Conservation (phyloP, 371 early-diverging fungal species). For the Basidiobolus meristosporus region DNA sequence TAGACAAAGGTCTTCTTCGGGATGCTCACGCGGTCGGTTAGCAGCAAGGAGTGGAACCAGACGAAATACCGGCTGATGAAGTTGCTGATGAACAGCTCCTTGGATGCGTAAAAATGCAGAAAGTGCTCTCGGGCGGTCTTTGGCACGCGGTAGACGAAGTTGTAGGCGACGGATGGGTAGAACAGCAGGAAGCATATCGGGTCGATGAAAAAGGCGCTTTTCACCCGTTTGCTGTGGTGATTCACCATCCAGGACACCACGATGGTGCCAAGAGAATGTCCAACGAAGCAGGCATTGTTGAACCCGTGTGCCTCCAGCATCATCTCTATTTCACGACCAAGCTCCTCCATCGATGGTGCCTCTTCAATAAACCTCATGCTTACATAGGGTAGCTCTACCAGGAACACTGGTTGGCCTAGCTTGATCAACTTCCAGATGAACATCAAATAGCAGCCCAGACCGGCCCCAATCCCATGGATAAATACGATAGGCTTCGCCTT, state of each 20-base stretch:
- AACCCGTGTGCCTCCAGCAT: constrained; percentile 31
- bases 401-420: constrained; percentile 33
- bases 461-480: constrained; percentile 52
- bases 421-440: constrained; percentile 19
- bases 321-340: constrained; percentile 31
- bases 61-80: constrained; percentile 43
- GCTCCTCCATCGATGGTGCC: constrained; percentile 36
- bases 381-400: constrained; percentile 48
- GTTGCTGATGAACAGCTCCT: constrained; percentile 42
- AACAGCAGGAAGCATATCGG: constrained; percentile 51
- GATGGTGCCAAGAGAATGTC: constrained; percentile 48
- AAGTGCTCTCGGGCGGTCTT: constrained; percentile 33
- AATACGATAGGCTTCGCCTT: constrained; percentile 37
- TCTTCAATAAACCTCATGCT: constrained; percentile 36
- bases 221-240: constrained; percentile 16
- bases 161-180: constrained; percentile 35
- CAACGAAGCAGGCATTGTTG: constrained; percentile 35
- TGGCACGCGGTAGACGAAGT: constrained; percentile 45
- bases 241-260: constrained; percentile 25
- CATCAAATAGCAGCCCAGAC: constrained; percentile 29
- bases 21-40: constrained; percentile 9
- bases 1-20: constrained; percentile 13
- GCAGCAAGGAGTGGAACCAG: constrained; percentile 37
- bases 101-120: constrained; percentile 40
- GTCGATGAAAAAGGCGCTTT: constrained; percentile 30